These are phyloP conservation scores for Euphrasia confusa DNA, from an alignment of 257 asterid species.

Conservation along the genomic window DNA sequence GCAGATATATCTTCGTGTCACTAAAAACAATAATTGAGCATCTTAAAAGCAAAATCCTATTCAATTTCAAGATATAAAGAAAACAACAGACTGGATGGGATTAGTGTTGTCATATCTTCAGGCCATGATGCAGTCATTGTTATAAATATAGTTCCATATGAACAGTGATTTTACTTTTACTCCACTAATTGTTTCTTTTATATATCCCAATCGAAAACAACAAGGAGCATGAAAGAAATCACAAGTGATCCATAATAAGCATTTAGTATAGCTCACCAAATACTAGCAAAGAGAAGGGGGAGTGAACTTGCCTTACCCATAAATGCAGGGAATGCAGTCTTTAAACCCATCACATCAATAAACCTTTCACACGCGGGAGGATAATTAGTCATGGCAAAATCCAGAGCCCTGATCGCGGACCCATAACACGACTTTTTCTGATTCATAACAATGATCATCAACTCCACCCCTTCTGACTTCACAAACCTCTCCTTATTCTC, in stretches of 20 bases:
- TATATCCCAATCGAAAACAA: neutral
- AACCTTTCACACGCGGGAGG: conserved; percentile 98
- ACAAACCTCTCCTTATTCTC: conserved; percentile 98
- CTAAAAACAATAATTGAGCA: conserved; percentile 10
- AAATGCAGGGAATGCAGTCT: conserved; percentile 99
- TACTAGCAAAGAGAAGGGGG: conserved; percentile 31
- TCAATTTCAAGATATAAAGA: conserved; percentile 2
- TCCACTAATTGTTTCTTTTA: conserved; percentile 3
- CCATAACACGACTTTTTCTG: conserved; percentile 94
- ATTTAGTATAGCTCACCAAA: conserved; percentile 1
- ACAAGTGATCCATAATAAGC: conserved; percentile 14
- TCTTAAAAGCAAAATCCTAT: neutral
- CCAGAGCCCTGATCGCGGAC: conserved; percentile 85
- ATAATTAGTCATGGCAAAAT: conserved; percentile 88
- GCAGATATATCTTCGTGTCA: neutral
- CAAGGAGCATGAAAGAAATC: neutral
- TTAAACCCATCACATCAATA: conserved; percentile 93
- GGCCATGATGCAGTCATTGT: neutral
- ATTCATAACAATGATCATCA: conserved; percentile 96
- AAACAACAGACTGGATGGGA: conserved; percentile 2
- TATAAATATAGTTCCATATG: conserved; percentile 4
- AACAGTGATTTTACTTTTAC: conserved; percentile 3
- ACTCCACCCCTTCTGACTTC: conserved; percentile 94
- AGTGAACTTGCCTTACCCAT: conserved; percentile 99
- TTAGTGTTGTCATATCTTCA: neutral